phyloP scores from a whole-genome alignment of 1,139 yeast species.

The Yamadazyma buinensis region DNA sequence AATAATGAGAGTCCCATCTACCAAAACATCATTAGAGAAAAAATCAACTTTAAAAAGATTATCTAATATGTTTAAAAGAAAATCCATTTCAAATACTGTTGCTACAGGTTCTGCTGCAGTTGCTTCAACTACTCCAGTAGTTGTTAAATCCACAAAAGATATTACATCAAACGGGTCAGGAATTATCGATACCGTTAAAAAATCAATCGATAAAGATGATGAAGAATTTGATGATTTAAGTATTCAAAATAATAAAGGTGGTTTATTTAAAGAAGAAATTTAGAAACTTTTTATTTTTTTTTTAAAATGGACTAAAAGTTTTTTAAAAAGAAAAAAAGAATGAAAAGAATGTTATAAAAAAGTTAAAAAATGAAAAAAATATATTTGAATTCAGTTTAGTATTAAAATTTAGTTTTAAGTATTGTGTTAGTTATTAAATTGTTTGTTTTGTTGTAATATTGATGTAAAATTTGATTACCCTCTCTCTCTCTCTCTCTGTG shows the following conservation, averaged over 20 bases:
- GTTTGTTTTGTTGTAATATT: slow-evolving; percentile 6
- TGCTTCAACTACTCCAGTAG: slow-evolving; percentile 3
- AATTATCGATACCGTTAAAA: slow-evolving; percentile 1
- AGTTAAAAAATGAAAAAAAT: no score
- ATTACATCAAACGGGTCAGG: slow-evolving; percentile 1
- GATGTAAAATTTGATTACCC: no score
- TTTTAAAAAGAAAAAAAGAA: no score
- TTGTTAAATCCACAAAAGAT: slow-evolving; percentile 1
- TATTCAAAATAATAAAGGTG: slow-evolving; percentile 28
- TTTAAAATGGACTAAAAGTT: no score
- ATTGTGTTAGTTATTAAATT: not conserved
- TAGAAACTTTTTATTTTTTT: slow-evolving; percentile 10
- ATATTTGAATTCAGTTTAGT: no score
- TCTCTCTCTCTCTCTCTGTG: no score
- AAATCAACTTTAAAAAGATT: slow-evolving; percentile 13
- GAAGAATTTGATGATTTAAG: slow-evolving; percentile 31
- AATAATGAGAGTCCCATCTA: slow-evolving; percentile 3
- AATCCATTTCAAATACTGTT: slow-evolving; percentile 3
- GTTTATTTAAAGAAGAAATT: slow-evolving; percentile 45
- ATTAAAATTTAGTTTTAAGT: no score
- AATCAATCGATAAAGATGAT: slow-evolving; percentile 8
- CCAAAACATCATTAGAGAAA: slow-evolving; percentile 4
- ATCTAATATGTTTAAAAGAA: slow-evolving; percentile 13
- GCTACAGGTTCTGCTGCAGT: slow-evolving; percentile 7
- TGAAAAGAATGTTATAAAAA: no score